Percentiles rank a stretch among this genome's conserved stretches.
phyloP scores from a whole-genome alignment of 73 alveolate species.

The Symbiodinium pilosum region DNA sequence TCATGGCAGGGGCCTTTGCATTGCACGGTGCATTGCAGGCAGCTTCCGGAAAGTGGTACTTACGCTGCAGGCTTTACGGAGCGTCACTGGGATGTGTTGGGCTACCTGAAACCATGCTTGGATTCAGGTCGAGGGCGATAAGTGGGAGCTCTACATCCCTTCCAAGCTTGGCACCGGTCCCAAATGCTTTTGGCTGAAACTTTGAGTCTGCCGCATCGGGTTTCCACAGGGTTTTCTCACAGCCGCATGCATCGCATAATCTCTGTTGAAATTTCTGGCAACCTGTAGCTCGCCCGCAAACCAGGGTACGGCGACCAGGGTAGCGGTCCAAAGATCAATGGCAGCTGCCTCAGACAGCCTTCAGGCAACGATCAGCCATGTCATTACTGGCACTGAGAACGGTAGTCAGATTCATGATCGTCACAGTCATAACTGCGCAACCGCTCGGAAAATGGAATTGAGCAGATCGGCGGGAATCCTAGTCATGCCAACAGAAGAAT shows the following conservation, averaged over 20 bases:
- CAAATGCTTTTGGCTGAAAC: background rate
- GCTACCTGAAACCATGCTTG: background rate
- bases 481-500: background rate
- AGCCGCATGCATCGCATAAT: background rate
- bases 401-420: background rate
- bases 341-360: background rate
- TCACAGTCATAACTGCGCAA: background rate
- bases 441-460: background rate
- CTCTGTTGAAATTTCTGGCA: background rate
- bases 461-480: background rate
- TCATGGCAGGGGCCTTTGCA: conserved; percentile 35
- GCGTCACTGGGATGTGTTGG: no score
- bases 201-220: no score
- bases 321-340: conserved; percentile 65
- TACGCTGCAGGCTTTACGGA: no score
- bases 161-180: conserved; percentile 38
- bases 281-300: no score
- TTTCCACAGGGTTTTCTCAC: background rate
- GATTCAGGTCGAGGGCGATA: conserved; percentile 72
- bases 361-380: no score
- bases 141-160: conserved; percentile 95
- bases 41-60: no score
- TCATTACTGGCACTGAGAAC: background rate
- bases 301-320: conserved; percentile 81
- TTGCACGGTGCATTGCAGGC: no score